Evolutionary conservation across 129 eudicot genomes (phyloP).

Genomic region (Mikania micrantha): DNA sequence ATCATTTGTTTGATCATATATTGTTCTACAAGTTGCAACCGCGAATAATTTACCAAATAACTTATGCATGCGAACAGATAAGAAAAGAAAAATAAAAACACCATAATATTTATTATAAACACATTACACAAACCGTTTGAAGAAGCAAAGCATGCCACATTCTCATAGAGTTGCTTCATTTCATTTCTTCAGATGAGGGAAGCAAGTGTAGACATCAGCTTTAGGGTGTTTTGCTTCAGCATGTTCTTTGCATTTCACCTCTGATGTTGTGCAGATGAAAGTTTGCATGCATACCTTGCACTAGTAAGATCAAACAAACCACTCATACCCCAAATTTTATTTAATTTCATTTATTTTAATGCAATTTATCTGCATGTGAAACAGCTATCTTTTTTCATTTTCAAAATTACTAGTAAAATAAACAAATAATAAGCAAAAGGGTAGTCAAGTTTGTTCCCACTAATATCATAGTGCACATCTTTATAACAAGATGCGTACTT

Average conservation of each 20-base stretch:
- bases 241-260: slow-evolving; percentile 85
- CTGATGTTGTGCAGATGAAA: slow-evolving; percentile 7
- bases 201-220: slow-evolving; percentile 47
- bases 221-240: slow-evolving; percentile 87
- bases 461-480: too few relatives aligned
- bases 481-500: too few relatives aligned
- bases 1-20: not conserved
- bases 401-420: too few relatives aligned
- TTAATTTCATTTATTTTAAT: too few relatives aligned
- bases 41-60: not conserved
- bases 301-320: not conserved
- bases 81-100: not conserved
- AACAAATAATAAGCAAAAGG: too few relatives aligned
- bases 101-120: slow-evolving; percentile 1
- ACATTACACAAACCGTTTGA: not conserved
- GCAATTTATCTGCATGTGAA: too few relatives aligned
- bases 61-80: not conserved
- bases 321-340: not conserved
- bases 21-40: not conserved
- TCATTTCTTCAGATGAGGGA: slow-evolving; percentile 72
- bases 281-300: slow-evolving; percentile 11
- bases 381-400: too few relatives aligned
- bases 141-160: not conserved
- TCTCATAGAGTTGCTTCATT: slow-evolving; percentile 11
- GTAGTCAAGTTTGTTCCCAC: too few relatives aligned